Conservation (phyloP, 106 monocot species). For the Ottelia alismoides region DNA sequence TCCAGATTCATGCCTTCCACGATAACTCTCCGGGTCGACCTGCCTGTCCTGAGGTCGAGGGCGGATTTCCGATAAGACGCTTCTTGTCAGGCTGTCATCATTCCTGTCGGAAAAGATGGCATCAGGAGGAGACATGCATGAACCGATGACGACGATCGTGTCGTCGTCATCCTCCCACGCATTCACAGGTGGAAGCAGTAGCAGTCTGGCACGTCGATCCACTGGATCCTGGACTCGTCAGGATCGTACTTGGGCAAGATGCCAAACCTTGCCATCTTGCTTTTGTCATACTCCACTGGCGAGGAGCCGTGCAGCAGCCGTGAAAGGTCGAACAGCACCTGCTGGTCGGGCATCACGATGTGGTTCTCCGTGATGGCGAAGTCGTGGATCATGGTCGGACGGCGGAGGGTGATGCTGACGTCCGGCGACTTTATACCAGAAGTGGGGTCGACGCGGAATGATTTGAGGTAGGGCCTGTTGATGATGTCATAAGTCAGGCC, state of each 20-base stretch:
- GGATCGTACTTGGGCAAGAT: constrained; percentile 31
- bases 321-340: constrained; percentile 33
- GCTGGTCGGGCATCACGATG: constrained; percentile 35
- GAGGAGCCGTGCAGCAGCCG: constrained; percentile 39
- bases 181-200: constrained; percentile 45
- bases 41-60: constrained; percentile 17
- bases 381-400: constrained; percentile 54
- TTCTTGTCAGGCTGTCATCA: not conserved
- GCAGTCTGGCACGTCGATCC: constrained; percentile 32
- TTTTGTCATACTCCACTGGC: constrained; percentile 22
- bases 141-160: constrained; percentile 21
- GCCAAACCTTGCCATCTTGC: constrained; percentile 35
- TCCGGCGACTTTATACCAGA: constrained; percentile 29
- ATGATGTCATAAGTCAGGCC: constrained; percentile 36
- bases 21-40: constrained; percentile 20
- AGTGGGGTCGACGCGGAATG: constrained; percentile 15
- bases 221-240: constrained; percentile 16
- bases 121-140: constrained; percentile 37
- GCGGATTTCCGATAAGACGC: constrained; percentile 29
- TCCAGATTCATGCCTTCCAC: constrained; percentile 24
- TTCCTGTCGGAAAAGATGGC: constrained; percentile 15
- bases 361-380: constrained; percentile 50
- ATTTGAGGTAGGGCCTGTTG: constrained; percentile 32
- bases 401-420: constrained; percentile 23
- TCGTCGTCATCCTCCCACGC: constrained; percentile 29